Evolutionary conservation across 2,329 filamentous ascomycete genomes (phyloP).

Genomic region (Colletotrichum abscissum): DNA sequence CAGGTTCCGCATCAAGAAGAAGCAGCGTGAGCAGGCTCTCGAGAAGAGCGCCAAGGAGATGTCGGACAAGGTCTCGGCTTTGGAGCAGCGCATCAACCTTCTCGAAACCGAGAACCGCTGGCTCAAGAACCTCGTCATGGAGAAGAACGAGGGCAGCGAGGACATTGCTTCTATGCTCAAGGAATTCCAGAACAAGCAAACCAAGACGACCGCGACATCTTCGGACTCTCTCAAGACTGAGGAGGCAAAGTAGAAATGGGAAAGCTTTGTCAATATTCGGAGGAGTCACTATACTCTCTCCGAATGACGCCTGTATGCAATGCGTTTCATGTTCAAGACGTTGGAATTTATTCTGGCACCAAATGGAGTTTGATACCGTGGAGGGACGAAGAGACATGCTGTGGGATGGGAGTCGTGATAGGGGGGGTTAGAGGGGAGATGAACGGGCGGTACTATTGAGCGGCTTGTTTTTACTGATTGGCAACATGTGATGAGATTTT

Average conservation of each 20-base stretch:
- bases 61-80: constrained; percentile 78
- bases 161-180: constrained; percentile 63
- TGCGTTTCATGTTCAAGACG: constrained; percentile 19
- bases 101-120: constrained; percentile 88
- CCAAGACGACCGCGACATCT: constrained; percentile 4
- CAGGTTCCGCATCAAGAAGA: constrained; percentile 94
- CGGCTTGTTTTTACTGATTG: constrained; percentile 13
- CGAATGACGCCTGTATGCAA: neutral
- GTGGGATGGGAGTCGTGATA: neutral
- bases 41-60: constrained; percentile 87
- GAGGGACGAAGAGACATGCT: neutral
- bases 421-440: neutral
- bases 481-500: constrained; percentile 28
- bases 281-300: neutral
- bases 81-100: constrained; percentile 80
- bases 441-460: constrained; percentile 24
- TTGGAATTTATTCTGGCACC: constrained; percentile 2
- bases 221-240: constrained; percentile 18
- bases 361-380: constrained; percentile 11
- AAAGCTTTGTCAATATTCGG: neutral
- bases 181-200: constrained; percentile 57
- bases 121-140: constrained; percentile 83
- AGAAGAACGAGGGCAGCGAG: constrained; percentile 78
- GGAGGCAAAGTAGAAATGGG: neutral
- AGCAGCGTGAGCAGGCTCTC: constrained; percentile 89